Evolutionary conservation across 768 basidiomycete species (phyloP).

Genomic region (Boletus insuetus): DNA sequence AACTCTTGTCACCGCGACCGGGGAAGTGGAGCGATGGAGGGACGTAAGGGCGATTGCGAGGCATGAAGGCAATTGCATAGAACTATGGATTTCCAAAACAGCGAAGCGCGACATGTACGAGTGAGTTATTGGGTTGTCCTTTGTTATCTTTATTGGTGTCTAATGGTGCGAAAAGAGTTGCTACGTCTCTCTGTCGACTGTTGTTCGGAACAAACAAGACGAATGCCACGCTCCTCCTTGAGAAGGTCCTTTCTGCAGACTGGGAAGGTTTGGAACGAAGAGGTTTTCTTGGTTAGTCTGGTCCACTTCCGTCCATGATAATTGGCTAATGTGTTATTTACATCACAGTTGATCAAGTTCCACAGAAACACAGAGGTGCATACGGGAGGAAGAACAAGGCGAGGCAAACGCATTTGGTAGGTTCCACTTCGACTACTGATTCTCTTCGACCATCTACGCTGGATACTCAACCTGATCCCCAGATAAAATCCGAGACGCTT

Average conservation of each 20-base stretch:
- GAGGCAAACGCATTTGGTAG: background rate
- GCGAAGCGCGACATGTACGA: conserved; percentile 83
- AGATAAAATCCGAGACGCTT: background rate
- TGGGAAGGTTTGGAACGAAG: conserved; percentile 69
- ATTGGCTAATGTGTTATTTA: background rate
- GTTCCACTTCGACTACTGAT: background rate
- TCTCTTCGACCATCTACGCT: background rate
- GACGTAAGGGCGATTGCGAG: conserved; percentile 59
- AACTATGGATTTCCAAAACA: conserved; percentile 68
- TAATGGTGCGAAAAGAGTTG: conserved; percentile 45
- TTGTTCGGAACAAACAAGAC: conserved; percentile 72
- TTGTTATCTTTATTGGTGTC: background rate
- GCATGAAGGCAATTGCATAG: conserved; percentile 37
- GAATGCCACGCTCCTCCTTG: conserved; percentile 81
- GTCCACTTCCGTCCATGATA: background rate
- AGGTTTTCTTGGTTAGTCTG: conserved; percentile 70
- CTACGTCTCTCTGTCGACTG: conserved; percentile 72
- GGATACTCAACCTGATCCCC: background rate
- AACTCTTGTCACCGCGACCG: conserved; percentile 31
- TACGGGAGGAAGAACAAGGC: background rate
- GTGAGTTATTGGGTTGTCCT: conserved; percentile 42
- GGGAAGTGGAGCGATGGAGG: conserved; percentile 45
- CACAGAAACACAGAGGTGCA: conserved; percentile 36
- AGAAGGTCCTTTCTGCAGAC: conserved; percentile 90
- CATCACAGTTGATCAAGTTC: conserved; percentile 72